Conservation (phyloP, 441 rosid species). For the Pelargonium australe region DNA sequence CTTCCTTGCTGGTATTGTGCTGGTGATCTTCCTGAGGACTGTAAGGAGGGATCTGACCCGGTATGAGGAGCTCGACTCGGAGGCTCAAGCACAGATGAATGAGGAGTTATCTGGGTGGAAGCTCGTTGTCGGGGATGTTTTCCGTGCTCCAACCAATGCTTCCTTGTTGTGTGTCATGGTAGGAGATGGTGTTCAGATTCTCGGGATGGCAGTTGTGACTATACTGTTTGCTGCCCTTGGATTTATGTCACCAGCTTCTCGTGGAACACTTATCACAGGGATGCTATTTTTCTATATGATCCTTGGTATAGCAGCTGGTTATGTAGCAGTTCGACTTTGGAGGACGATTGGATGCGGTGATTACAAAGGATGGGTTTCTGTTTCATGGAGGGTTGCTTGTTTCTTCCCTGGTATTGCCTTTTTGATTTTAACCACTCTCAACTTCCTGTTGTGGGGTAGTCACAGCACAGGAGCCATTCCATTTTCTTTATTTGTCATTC, state of each 20-base stretch:
- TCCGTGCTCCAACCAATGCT: constrained; percentile 60
- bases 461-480: constrained; percentile 78
- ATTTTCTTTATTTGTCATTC: constrained; percentile 45
- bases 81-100: constrained; percentile 68
- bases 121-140: constrained; percentile 73
- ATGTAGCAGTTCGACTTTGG: constrained; percentile 72
- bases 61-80: constrained; percentile 68
- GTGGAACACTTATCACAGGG: constrained; percentile 60
- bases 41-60: constrained; percentile 63
- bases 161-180: constrained; percentile 65
- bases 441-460: constrained; percentile 65
- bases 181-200: constrained; percentile 77
- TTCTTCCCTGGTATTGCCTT: constrained; percentile 80
- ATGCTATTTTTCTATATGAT: constrained; percentile 73
- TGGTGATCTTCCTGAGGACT: constrained; percentile 71
- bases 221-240: constrained; percentile 69
- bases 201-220: constrained; percentile 67
- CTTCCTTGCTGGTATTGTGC: constrained; percentile 66
- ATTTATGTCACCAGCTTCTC: constrained; percentile 73
- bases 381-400: constrained; percentile 66
- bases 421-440: constrained; percentile 43
- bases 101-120: constrained; percentile 85
- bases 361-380: constrained; percentile 62
- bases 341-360: constrained; percentile 62
- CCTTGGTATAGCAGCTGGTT: constrained; percentile 66